Base-by-base conservation (phyloP, 441 rosid genomes). In the Sinapis alba region DNA sequence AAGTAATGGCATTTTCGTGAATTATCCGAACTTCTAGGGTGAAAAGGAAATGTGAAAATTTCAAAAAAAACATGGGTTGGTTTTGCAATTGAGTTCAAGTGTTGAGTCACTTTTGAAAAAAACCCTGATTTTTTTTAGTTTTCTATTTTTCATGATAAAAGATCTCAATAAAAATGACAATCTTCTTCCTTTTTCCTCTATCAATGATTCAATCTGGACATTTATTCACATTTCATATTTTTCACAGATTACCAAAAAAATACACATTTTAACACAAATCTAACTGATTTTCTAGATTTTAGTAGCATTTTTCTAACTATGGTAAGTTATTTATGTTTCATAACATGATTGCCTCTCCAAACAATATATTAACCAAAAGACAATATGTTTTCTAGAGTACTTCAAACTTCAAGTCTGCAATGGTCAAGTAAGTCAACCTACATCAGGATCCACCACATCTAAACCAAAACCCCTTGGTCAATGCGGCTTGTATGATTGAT, bases 151-250 rank as follows among this genome's bases (percentile, higher is more conserved):
- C 56, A 18, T 60, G 67, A 65, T 15, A 47, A 16, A 54, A 74
- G 62, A 53, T 68, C 47, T 68, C 6, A 23, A 16, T 59, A 38
- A 57, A 73, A 24, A 32, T 73, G 65, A 27, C 28, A 45, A 66
- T 58, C 34, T 73, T 65, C 53, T 65, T 47, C 1, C 2, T 64
- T 64, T 38, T 12, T 38, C 50, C 16, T 41, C 16, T 56, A 56
- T 23, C 27, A 23, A 56, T 12, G 18, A n/a, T n/a, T n/a, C n/a
- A n/a, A n/a, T n/a, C n/a, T 56, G 10, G 30, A 10, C n/a, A 41
- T 6, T 28, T 34, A 4, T 43, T 43, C 69, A 65, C 36, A 10
- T 57, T 65, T 65, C 34, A 13, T 65, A 43, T 43, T n/a, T 9
- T 34, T 8, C 38, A 38, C 15, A 41, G 47, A 41, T 13, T 41